phyloP scores from a whole-genome alignment of 1,284 basidiomycete species.

The Schizophyllum commune region DNA sequence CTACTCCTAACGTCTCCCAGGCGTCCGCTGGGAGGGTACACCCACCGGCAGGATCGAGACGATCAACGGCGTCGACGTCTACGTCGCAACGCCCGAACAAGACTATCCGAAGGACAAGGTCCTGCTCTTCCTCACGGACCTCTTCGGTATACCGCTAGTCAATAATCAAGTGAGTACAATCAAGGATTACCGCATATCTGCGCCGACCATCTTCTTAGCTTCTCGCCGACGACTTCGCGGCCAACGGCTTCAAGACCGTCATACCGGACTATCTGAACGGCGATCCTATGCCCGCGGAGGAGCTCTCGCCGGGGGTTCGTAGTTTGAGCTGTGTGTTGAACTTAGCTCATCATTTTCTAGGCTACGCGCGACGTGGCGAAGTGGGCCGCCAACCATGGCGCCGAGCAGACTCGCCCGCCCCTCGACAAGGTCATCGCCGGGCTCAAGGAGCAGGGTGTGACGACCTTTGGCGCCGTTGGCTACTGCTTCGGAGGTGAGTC shows the following conservation, averaged over 20 bases:
- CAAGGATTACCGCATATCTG: no score
- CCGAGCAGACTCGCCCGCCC: conserved; percentile 15
- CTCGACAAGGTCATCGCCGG: conserved; percentile 18
- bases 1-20: conserved; percentile 18
- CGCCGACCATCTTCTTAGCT: conserved; percentile 29
- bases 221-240: conserved; percentile 66
- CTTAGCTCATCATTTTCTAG: not conserved
- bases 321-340: not conserved
- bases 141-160: conserved; percentile 56
- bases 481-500: conserved; percentile 29
- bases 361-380: conserved; percentile 8
- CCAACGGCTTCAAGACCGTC: conserved; percentile 37
- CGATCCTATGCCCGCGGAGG: conserved; percentile 23
- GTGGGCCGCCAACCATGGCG: conserved; percentile 18
- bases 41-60: conserved; percentile 28
- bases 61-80: conserved; percentile 40
- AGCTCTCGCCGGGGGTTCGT: not conserved
- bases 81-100: conserved; percentile 39
- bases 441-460: conserved; percentile 19
- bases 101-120: conserved; percentile 51
- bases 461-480: conserved; percentile 17
- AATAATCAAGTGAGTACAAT: conserved; percentile 39
- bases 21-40: conserved; percentile 50
- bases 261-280: conserved; percentile 29
- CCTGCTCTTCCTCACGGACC: conserved; percentile 51